A percentile compares a stretch with the other conserved stretches of the same genome.
These are phyloP conservation scores for Ambrosiella xylebori DNA, from an alignment of 2,329 filamentous ascomycete species.

Conservation along the genomic window DNA sequence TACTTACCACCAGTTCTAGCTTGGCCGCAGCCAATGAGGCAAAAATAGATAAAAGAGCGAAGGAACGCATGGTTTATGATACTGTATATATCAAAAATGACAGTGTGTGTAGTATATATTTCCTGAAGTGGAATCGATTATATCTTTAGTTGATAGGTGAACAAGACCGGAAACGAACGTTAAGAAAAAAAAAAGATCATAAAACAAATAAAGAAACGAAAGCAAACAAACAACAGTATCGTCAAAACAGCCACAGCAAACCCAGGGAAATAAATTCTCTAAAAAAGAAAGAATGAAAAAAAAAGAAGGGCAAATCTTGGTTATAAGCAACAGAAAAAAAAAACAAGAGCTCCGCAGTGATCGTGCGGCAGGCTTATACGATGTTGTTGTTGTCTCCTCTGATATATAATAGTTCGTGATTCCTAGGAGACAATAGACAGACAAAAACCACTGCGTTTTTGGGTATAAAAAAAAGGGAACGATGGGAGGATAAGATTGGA, in stretches of 20 bases:
- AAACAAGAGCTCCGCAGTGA: no score
- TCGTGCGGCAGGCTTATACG: no score
- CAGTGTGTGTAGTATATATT: background rate
- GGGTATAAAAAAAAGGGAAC: no score
- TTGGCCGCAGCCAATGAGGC: conserved; percentile 7
- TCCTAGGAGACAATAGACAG: no score
- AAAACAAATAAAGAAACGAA: background rate
- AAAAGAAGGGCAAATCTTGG: no score
- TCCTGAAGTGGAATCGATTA: background rate
- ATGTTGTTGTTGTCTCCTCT: no score
- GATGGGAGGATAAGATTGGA: no score
- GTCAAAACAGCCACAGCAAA: background rate
- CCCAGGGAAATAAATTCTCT: background rate
- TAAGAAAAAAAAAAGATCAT: background rate
- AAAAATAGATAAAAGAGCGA: conserved; percentile 3
- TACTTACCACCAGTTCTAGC: conserved; percentile 7
- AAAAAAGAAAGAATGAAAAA: background rate
- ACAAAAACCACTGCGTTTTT: no score
- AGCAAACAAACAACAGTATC: background rate
- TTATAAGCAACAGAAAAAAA: no score
- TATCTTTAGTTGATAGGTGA: background rate
- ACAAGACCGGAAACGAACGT: background rate
- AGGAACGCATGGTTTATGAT: conserved; percentile 2
- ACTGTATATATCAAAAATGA: background rate
- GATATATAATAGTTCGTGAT: no score